These are phyloP conservation scores for Eleusine indica DNA, from an alignment of 176 grass and related monocot species.

Conservation along the genomic window DNA sequence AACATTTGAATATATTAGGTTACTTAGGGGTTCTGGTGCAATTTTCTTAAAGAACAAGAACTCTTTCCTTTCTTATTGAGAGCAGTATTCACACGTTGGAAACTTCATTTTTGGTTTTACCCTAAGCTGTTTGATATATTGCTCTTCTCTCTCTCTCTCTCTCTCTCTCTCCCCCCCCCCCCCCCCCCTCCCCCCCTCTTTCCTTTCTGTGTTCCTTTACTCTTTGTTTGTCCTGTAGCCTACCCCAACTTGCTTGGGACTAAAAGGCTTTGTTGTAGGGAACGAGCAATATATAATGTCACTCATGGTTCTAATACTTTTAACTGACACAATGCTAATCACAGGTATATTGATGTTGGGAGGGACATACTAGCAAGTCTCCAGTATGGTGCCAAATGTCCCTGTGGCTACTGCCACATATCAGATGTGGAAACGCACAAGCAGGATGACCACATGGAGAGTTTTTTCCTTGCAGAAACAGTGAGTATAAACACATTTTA, in stretches of 20 bases:
- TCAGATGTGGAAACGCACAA: conserved; percentile 92
- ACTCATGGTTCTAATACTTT: not conserved
- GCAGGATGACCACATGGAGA: conserved; percentile 99
- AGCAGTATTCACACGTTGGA: not conserved
- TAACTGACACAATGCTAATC: conserved; percentile 4
- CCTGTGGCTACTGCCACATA: conserved; percentile 97
- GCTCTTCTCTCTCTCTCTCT: too few species aligned
- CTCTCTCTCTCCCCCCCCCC: too few species aligned
- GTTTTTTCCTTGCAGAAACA: conserved; percentile 98
- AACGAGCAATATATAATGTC: conserved; percentile 8
- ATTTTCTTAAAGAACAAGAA: conserved; percentile 17
- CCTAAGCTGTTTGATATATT: too few species aligned
- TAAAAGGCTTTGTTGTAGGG: not conserved
- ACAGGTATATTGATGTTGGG: conserved; percentile 87
- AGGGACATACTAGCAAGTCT: conserved; percentile 90
- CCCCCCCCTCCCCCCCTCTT: too few species aligned
- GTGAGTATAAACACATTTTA: conserved; percentile 34
- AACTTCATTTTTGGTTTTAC: too few species aligned
- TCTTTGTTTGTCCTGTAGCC: too few species aligned
- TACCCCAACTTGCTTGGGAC: too few species aligned
- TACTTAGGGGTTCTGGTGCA: not conserved
- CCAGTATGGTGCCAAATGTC: conserved; percentile 91
- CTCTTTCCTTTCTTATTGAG: not conserved
- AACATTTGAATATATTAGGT: conserved; percentile 1
- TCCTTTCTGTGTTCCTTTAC: too few species aligned